Conservation (phyloP, 169 alveolate genomes). For the Plasmodium knowlesi region DNA sequence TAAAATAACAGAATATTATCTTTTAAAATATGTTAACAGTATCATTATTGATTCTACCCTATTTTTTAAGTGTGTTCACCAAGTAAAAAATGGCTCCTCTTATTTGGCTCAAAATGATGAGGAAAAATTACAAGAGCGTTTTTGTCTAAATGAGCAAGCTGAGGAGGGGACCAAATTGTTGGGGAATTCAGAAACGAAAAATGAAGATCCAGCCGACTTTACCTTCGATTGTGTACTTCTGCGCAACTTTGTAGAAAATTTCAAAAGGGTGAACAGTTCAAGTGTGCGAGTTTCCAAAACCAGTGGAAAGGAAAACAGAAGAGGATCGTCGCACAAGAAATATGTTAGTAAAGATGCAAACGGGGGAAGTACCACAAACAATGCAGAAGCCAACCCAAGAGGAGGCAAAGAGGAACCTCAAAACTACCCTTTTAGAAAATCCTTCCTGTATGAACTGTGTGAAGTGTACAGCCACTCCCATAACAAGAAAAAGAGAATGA, state of each 20-base stretch:
- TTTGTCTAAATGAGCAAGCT: neutral
- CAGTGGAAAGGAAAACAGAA: neutral
- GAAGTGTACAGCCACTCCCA: constrained; percentile 17
- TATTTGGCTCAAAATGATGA: constrained; percentile 22
- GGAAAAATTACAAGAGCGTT: neutral
- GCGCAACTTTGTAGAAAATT: constrained; percentile 22
- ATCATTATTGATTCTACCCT: constrained; percentile 55
- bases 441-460: constrained; percentile 47
- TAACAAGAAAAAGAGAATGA: constrained; percentile 45
- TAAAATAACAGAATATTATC: constrained; percentile 46
- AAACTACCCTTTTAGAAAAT: constrained; percentile 10
- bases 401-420: neutral
- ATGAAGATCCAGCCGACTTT: neutral
- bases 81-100: constrained; percentile 28
- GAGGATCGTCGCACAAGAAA: neutral
- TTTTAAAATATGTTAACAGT: constrained; percentile 54
- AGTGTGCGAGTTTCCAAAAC: neutral
- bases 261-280: constrained; percentile 2
- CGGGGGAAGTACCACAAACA: neutral
- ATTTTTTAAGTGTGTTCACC: constrained; percentile 56
- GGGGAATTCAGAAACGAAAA: neutral
- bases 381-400: neutral
- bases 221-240: constrained; percentile 28
- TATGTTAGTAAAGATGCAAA: neutral
- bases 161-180: neutral